A percentile compares a stretch with the other conserved stretches of the same genome.
These are phyloP conservation scores for Evansstolkia leycettana DNA, from an alignment of 495 filamentous ascomycete species.

Conservation along the genomic window DNA sequence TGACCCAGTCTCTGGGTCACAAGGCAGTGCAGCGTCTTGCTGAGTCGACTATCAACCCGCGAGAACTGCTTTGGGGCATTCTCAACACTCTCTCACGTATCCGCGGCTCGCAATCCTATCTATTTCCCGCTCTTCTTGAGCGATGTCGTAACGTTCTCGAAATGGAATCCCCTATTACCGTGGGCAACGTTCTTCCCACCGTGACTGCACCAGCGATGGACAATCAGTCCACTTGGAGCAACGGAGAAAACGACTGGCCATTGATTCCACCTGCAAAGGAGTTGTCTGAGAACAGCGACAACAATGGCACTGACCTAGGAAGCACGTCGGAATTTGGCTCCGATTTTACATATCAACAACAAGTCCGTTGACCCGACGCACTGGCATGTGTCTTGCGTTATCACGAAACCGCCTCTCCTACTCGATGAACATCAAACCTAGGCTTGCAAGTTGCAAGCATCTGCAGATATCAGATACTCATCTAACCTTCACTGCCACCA, in stretches of 20 bases:
- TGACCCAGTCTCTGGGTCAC: slow-evolving; percentile 19
- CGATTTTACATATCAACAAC: too few relatives aligned
- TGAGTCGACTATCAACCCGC: slow-evolving; percentile 22
- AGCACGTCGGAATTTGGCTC: too few relatives aligned
- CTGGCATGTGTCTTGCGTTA: too few relatives aligned
- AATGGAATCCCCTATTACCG: slow-evolving; percentile 19
- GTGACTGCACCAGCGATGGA: slow-evolving; percentile 7
- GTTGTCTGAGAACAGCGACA: too few relatives aligned
- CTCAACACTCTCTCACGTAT: slow-evolving; percentile 29
- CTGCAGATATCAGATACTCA: too few relatives aligned
- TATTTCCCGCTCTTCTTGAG: slow-evolving; percentile 25
- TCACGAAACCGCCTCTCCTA: too few relatives aligned
- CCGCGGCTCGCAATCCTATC: slow-evolving; percentile 31
- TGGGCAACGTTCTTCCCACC: slow-evolving; percentile 21
- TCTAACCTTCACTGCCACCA: too few relatives aligned
- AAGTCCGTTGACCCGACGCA: too few relatives aligned
- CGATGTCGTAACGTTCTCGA: slow-evolving; percentile 23
- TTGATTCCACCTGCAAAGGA: background rate
- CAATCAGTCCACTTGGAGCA: slow-evolving; percentile 6
- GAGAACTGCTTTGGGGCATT: slow-evolving; percentile 31
- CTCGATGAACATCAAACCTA: too few relatives aligned
- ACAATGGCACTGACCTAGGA: too few relatives aligned
- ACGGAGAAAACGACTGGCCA: background rate
- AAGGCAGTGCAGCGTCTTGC: slow-evolving; percentile 19
- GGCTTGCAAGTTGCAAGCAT: too few relatives aligned